Evolutionary conservation across 306 rosid species (phyloP), one percentile per base, ranked within the genome.

Genomic region (Styphnolobium japonicum): DNA sequence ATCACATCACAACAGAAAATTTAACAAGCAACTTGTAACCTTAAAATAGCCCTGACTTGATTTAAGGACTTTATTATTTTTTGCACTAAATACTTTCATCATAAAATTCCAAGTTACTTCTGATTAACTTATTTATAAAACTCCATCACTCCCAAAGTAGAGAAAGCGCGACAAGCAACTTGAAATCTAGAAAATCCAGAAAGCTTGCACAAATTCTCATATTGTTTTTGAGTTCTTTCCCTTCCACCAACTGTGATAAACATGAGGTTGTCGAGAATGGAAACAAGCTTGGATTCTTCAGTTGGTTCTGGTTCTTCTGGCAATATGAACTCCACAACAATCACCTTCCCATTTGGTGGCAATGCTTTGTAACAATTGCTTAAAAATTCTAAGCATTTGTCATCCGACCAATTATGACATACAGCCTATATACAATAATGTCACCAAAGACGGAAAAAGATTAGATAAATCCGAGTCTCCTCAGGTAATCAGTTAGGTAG

Each of bases 321-420:
- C 60, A 85, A 7, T 58, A 77, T 43, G 15, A 72, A 77, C 43
- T 85, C 88, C 74, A 81, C 70, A n/a, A 81, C 27, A 29, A 85
- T 73, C 45, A 81, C 78, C 45, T 85, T 85, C 10, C 86, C 88
- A 40, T 81, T 60, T 33, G 33, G 25, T 40, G 74, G 9, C 66
- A 85, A 23, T 22, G 88, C 86, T 42, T 67, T 74, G n/a, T 66
- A 53, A 56, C 37, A 81, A 22, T 77, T 81, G 4, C 51, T 77
- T 40, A 85, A 43, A 21, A 81, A 2, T 31, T 33, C 55, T 34
- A 77, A 0, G 78, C 83, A 85, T 29, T 77, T 68, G 7, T 81
- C 83, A 14, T 85, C 85, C 1, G 77, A 48, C 88, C 88, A 85
- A 39, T 85, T 77, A 6, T 81, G 83, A 1, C 42, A 73, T 3